Percentiles rank a stretch among this genome's conserved stretches.
Evolutionary conservation across 306 rosid species (phyloP).

Genomic region (Cicer judaicum): DNA sequence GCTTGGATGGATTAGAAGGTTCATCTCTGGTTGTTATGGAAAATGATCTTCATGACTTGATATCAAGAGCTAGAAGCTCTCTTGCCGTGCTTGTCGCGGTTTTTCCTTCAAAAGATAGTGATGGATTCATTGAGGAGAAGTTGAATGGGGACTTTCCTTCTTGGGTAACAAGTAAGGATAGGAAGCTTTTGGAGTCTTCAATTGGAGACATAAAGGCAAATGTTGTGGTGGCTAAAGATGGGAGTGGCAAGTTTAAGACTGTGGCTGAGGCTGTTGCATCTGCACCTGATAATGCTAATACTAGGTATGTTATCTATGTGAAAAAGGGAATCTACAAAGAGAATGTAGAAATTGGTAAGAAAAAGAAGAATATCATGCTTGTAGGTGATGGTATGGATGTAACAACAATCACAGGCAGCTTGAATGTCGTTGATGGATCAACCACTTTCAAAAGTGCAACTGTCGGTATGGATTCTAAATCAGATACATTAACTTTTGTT

Average conservation of each 20-base stretch:
- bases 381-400: conserved; percentile 74
- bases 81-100: conserved; percentile 56
- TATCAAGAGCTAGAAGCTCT: conserved; percentile 55
- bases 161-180: conserved; percentile 58
- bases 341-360: conserved; percentile 59
- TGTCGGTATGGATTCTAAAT: conserved; percentile 50
- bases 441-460: conserved; percentile 66
- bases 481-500: no score
- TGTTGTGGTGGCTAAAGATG: conserved; percentile 76
- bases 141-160: conserved; percentile 47
- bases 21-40: conserved; percentile 39
- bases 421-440: conserved; percentile 63
- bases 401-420: conserved; percentile 66
- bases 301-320: conserved; percentile 66
- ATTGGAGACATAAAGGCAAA: conserved; percentile 51
- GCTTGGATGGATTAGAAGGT: conserved; percentile 67
- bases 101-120: conserved; percentile 23
- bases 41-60: conserved; percentile 51
- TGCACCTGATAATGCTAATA: conserved; percentile 56
- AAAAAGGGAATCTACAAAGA: conserved; percentile 67
- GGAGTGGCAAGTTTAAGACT: conserved; percentile 69
- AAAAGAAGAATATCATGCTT: conserved; percentile 65
- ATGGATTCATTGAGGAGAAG: conserved; percentile 13
- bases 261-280: conserved; percentile 67
- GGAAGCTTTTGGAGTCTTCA: conserved; percentile 49